Conservation (phyloP, 495 filamentous ascomycete species). For the Tetracladium marchalianum region DNA sequence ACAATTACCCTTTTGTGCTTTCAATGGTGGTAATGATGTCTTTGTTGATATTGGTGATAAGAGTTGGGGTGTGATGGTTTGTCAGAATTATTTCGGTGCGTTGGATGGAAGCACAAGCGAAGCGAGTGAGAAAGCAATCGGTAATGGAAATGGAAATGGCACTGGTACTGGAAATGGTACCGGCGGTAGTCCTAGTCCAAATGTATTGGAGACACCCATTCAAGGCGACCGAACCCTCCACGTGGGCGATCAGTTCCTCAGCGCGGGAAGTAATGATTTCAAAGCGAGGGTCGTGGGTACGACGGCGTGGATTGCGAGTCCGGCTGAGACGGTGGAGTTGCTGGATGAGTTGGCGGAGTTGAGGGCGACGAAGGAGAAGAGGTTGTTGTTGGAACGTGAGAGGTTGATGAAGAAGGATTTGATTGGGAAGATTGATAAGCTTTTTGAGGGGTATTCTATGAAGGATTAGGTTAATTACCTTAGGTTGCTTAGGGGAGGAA, state of each 20-base stretch:
- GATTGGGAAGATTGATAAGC: not conserved
- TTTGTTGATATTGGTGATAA: slow-evolving; percentile 99
- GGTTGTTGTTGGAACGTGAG: not conserved
- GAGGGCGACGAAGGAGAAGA: slow-evolving; percentile 2
- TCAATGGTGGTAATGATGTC: slow-evolving; percentile 94
- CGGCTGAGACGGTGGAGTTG: slow-evolving; percentile 77
- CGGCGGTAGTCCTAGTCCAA: too few species aligned
- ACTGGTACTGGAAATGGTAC: too few species aligned
- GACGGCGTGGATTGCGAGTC: slow-evolving; percentile 85
- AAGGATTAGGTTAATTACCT: not conserved
- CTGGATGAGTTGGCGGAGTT: slow-evolving; percentile 67
- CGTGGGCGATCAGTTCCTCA: slow-evolving; percentile 93
- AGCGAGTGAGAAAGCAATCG: not conserved
- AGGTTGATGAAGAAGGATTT: not conserved
- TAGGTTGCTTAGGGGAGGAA: too few species aligned
- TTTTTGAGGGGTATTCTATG: slow-evolving; percentile 5
- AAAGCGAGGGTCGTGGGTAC: slow-evolving; percentile 63
- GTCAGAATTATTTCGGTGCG: slow-evolving; percentile 77
- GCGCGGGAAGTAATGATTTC: slow-evolving; percentile 93
- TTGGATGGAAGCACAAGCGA: not conserved
- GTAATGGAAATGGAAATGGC: slow-evolving; percentile 41
- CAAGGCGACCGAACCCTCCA: slow-evolving; percentile 56
- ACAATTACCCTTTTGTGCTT: slow-evolving; percentile 87
- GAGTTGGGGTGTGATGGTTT: slow-evolving; percentile 83
- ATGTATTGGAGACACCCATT: slow-evolving; percentile 32